phyloP scores from a whole-genome alignment of 805 yeast genomes.

The Wickerhamomyces subpelliculosus region DNA sequence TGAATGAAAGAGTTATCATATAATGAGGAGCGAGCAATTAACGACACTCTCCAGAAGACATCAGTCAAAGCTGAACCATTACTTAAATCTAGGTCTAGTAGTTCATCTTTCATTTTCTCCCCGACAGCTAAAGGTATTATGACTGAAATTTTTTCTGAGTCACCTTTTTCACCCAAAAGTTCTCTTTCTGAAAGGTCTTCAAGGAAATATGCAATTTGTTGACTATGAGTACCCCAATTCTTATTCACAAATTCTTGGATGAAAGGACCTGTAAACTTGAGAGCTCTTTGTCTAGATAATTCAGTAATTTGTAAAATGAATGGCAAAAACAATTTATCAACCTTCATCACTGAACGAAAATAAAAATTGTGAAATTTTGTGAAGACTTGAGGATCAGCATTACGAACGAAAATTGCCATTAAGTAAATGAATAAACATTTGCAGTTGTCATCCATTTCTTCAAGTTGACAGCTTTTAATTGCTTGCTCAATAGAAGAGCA shows the following conservation, averaged over 20 bases:
- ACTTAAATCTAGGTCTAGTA: slow-evolving; percentile 2
- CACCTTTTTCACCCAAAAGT: slow-evolving; percentile 22
- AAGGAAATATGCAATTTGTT: slow-evolving; percentile 36
- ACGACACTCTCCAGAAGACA: slow-evolving; percentile 44
- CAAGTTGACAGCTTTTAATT: background rate
- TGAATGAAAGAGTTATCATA: slow-evolving; percentile 11
- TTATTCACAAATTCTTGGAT: slow-evolving; percentile 42
- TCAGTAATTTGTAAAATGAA: slow-evolving; percentile 41
- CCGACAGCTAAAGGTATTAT: slow-evolving; percentile 13
- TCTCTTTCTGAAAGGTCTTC: no score
- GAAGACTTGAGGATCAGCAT: slow-evolving; percentile 41
- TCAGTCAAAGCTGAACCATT: slow-evolving; percentile 24
- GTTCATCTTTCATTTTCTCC: slow-evolving; percentile 3
- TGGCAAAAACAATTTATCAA: slow-evolving; percentile 32
- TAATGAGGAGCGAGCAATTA: slow-evolving; percentile 32
- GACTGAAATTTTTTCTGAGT: slow-evolving; percentile 7
- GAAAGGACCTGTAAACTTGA: slow-evolving; percentile 35
- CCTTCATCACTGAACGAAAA: slow-evolving; percentile 31
- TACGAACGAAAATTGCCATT: slow-evolving; percentile 46
- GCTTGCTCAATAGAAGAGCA: slow-evolving; percentile 16
- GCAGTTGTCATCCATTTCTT: slow-evolving; percentile 3
- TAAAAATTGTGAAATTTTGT: slow-evolving; percentile 40
- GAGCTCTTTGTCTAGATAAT: slow-evolving; percentile 36
- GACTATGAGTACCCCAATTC: slow-evolving; percentile 30
- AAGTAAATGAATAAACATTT: slow-evolving; percentile 32